Evolutionary conservation across 1,284 basidiomycete species (phyloP).

Genomic region (Cryptococcus sp.): DNA sequence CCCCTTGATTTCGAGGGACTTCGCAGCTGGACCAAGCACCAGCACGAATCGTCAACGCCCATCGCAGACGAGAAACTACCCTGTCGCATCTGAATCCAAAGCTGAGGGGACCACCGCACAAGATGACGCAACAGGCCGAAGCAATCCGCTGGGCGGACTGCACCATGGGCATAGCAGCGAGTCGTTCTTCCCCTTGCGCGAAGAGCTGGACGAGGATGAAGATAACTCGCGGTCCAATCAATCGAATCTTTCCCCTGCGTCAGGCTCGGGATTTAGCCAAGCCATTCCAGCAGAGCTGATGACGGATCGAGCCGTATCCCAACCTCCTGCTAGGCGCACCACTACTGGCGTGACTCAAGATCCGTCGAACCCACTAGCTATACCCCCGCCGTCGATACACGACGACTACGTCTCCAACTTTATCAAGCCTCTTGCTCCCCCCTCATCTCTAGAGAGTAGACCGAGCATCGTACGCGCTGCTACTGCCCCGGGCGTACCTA

Average conservation of each 20-base stretch:
- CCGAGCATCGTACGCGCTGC: conserved; percentile 12
- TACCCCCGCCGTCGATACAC: conserved; percentile 19
- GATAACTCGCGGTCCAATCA: not conserved
- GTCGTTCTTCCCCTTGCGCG: not conserved
- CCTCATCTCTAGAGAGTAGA: not conserved
- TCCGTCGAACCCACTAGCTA: conserved; percentile 1
- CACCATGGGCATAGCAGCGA: not conserved
- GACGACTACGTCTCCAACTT: conserved; percentile 19
- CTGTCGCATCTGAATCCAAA: not conserved
- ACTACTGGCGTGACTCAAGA: not conserved
- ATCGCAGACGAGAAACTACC: not conserved
- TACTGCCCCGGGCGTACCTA: conserved; percentile 14
- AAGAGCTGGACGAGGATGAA: not conserved
- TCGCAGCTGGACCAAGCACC: not conserved
- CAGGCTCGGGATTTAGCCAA: too few species aligned
- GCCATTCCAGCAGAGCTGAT: too few species aligned
- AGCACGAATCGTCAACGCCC: not conserved
- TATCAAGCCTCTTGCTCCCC: conserved; percentile 10
- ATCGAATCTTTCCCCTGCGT: not conserved
- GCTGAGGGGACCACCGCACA: not conserved
- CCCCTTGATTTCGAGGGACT: not conserved
- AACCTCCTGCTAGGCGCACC: not conserved
- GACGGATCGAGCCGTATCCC: not conserved
- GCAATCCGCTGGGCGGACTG: too few species aligned
- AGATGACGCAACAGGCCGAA: too few species aligned